A percentile compares a stretch with the other conserved stretches of the same genome.
phyloP scores from a whole-genome alignment of 805 yeast species.

The Scheffersomyces ergatensis region DNA sequence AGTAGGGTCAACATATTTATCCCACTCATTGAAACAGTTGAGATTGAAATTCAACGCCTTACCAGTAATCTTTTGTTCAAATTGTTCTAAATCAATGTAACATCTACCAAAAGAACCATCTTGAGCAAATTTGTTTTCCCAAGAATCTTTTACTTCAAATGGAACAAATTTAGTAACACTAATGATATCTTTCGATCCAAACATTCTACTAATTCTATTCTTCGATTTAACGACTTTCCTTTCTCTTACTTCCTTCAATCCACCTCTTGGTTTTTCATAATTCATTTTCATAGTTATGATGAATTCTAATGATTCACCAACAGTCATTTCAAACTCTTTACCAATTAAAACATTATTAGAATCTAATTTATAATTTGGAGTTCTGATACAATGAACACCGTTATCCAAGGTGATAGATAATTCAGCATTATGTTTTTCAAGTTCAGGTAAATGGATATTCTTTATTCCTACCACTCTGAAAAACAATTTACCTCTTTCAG shows the following conservation, averaged over 20 bases:
- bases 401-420: conserved; percentile 66
- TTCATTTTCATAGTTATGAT: conserved; percentile 70
- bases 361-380: conserved; percentile 48
- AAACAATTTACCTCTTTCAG: conserved; percentile 55
- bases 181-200: conserved; percentile 47
- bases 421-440: conserved; percentile 43
- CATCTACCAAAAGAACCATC: conserved; percentile 91
- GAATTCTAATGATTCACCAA: conserved; percentile 59
- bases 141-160: conserved; percentile 51
- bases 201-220: conserved; percentile 43
- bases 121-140: conserved; percentile 66
- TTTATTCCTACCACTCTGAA: conserved; percentile 46
- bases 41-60: conserved; percentile 49
- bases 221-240: conserved; percentile 47
- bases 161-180: conserved; percentile 53
- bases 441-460: conserved; percentile 47
- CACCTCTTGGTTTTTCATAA: conserved; percentile 49
- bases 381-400: conserved; percentile 75
- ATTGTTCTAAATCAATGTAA: conserved; percentile 60
- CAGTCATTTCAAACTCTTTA: conserved; percentile 79
- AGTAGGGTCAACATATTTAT: conserved; percentile 28
- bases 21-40: conserved; percentile 84
- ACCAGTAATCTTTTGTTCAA: conserved; percentile 56
- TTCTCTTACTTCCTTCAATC: conserved; percentile 60
- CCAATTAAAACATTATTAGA: conserved; percentile 39